phyloP scores from a whole-genome alignment of 1,284 basidiomycete species.

The Apiotrichum akiyoshidainum region DNA sequence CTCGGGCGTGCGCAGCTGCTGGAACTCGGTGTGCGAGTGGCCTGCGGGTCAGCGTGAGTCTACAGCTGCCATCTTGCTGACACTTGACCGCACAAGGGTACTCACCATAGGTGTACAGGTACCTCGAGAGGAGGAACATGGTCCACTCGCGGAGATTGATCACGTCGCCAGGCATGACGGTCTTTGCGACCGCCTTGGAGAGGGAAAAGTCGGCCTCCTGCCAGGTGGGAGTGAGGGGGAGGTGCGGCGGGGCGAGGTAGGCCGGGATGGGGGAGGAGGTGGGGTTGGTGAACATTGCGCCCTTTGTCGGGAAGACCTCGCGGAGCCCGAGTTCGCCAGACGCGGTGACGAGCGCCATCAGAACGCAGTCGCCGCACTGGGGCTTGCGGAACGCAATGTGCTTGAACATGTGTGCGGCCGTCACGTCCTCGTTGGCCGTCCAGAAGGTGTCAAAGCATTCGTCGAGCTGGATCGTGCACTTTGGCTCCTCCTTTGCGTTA shows the following conservation, averaged over 20 bases:
- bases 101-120: conserved; percentile 50
- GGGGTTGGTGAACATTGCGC: conserved; percentile 24
- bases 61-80: not conserved
- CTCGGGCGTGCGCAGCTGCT: conserved; percentile 37
- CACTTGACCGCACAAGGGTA: not conserved
- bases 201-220: conserved; percentile 53
- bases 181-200: conserved; percentile 42
- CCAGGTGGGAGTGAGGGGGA: conserved; percentile 54
- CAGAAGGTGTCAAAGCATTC: conserved; percentile 48
- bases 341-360: conserved; percentile 54
- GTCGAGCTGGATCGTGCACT: conserved; percentile 36
- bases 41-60: conserved; percentile 10
- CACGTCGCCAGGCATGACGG: conserved; percentile 30
- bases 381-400: conserved; percentile 54
- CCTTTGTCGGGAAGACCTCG: conserved; percentile 52
- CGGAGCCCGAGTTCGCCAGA: conserved; percentile 54
- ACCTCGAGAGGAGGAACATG: conserved; percentile 53
- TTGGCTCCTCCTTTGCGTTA: conserved; percentile 13
- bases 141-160: conserved; percentile 51
- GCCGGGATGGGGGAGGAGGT: conserved; percentile 8
- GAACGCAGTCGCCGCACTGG: conserved; percentile 57
- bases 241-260: conserved; percentile 44
- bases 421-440: conserved; percentile 23
- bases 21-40: conserved; percentile 39
- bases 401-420: conserved; percentile 52